Evolutionary conservation across 495 filamentous ascomycete genomes (phyloP).

Genomic region (Apiosordaria backusii): DNA sequence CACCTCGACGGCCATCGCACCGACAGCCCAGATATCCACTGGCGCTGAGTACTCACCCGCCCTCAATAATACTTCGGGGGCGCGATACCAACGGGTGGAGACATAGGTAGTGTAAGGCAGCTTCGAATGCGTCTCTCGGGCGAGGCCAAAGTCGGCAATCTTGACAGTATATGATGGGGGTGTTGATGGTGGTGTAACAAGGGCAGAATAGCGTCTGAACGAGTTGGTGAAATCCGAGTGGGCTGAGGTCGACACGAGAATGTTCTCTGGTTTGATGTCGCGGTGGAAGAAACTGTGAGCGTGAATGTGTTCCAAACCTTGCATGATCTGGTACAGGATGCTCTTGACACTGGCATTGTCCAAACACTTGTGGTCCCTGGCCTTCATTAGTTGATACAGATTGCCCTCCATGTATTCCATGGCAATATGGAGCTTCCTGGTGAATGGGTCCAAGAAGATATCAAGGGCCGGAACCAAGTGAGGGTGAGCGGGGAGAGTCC

Average conservation of each 20-base stretch:
- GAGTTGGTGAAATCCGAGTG: constrained; percentile 70
- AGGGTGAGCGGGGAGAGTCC: constrained; percentile 77
- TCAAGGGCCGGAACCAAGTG: constrained; percentile 96
- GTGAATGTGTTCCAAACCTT: constrained; percentile 95
- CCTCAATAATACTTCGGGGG: constrained; percentile 89
- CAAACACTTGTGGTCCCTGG: constrained; percentile 87
- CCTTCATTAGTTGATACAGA: constrained; percentile 98
- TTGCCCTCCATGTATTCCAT: constrained; percentile 99
- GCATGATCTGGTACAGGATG: constrained; percentile 94
- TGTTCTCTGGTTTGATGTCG: constrained; percentile 99
- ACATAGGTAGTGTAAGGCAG: constrained; percentile 98
- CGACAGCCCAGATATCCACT: constrained; percentile 97
- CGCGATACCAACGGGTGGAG: constrained; percentile 97
- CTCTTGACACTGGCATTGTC: constrained; percentile 94
- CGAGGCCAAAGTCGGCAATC: constrained; percentile 98
- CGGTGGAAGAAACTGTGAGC: constrained; percentile 97
- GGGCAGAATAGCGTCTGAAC: constrained; percentile 85
- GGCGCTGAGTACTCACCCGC: constrained; percentile 97
- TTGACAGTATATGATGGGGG: constrained; percentile 94
- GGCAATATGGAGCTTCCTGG: constrained; percentile 91
- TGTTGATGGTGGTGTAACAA: constrained; percentile 92
- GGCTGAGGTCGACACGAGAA: constrained; percentile 90
- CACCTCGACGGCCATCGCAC: constrained; percentile 99
- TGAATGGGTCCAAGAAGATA: constrained; percentile 96
- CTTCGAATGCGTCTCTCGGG: constrained; percentile 93